These are phyloP conservation scores for Sugiyamaella japonica DNA, from an alignment of 1,139 yeast species.

Conservation along the genomic window DNA sequence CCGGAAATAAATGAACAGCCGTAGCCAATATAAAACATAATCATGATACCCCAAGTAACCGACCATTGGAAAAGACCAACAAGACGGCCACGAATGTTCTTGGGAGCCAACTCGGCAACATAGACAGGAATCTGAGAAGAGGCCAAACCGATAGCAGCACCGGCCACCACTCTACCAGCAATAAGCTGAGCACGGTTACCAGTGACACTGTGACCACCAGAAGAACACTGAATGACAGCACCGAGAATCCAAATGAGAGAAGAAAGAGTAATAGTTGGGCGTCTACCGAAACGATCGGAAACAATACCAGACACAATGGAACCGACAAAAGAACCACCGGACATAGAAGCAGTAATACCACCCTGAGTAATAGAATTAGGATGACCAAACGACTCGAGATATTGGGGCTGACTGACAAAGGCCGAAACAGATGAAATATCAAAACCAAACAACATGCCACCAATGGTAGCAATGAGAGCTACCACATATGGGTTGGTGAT, in stretches of 20 bases:
- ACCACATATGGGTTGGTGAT: constrained; percentile 41
- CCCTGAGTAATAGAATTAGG: constrained; percentile 60
- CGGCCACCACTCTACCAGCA: constrained; percentile 63
- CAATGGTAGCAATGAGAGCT: constrained; percentile 64
- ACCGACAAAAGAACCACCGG: constrained; percentile 76
- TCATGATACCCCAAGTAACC: constrained; percentile 65
- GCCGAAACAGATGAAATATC: constrained; percentile 91
- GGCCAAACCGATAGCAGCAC: constrained; percentile 69
- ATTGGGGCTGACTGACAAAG: constrained; percentile 71
- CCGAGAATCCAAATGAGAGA: constrained; percentile 78
- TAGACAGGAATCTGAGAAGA: constrained; percentile 74
- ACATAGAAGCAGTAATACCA: constrained; percentile 92
- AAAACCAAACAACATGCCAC: constrained; percentile 94
- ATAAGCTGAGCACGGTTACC: constrained; percentile 67
- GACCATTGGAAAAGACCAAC: constrained; percentile 70
- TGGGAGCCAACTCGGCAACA: constrained; percentile 69
- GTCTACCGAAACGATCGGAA: constrained; percentile 80
- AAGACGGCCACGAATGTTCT: constrained; percentile 62
- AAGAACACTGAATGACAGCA: constrained; percentile 75
- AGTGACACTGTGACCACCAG: constrained; percentile 41
- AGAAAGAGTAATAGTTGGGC: constrained; percentile 72
- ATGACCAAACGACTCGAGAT: constrained; percentile 43
- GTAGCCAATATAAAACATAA: constrained; percentile 59
- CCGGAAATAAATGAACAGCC: constrained; percentile 56
- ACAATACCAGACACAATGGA: constrained; percentile 39